Evolutionary conservation across 2,329 filamentous ascomycete species (phyloP).

Genomic region (Xylaria sp.): DNA sequence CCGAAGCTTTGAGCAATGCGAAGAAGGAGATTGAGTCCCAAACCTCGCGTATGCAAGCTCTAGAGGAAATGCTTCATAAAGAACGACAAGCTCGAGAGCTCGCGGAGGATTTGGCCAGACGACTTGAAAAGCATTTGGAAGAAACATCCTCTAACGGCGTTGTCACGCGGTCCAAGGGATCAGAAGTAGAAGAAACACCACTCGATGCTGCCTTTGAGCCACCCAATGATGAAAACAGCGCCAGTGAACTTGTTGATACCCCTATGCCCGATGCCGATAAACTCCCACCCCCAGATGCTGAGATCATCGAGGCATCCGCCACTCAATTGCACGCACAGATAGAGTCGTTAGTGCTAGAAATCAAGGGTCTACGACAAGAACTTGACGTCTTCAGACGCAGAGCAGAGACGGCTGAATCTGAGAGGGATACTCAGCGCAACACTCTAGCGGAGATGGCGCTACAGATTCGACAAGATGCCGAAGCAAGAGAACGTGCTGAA

Average conservation of each 20-base stretch:
- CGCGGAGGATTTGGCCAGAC: constrained; percentile 83
- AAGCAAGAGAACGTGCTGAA: constrained; percentile 60
- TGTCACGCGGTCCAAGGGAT: constrained; percentile 53
- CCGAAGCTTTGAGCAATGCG: constrained; percentile 83
- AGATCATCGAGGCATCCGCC: constrained; percentile 53
- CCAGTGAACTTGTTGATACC: constrained; percentile 39
- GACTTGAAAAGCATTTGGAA: constrained; percentile 74
- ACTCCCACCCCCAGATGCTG: constrained; percentile 47
- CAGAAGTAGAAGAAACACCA: constrained; percentile 53
- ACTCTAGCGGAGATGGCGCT: constrained; percentile 89
- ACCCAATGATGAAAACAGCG: constrained; percentile 50
- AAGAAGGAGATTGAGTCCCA: constrained; percentile 91
- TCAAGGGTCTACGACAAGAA: constrained; percentile 82
- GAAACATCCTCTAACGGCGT: constrained; percentile 60
- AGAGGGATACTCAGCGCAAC: constrained; percentile 77
- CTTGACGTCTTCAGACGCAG: constrained; percentile 81
- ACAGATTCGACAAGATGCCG: constrained; percentile 78
- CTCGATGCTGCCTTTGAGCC: constrained; percentile 62
- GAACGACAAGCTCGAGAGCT: constrained; percentile 85
- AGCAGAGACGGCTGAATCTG: constrained; percentile 83
- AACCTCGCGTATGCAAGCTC: constrained; percentile 78
- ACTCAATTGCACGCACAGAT: constrained; percentile 74
- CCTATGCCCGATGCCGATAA: constrained; percentile 39
- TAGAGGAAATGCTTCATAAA: constrained; percentile 81
- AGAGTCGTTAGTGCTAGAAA: constrained; percentile 80